Evolutionary conservation across 2,329 filamentous ascomycete genomes (phyloP), one percentile per base, ranked within the genome.

Genomic region (Neonectria magnoliae): DNA sequence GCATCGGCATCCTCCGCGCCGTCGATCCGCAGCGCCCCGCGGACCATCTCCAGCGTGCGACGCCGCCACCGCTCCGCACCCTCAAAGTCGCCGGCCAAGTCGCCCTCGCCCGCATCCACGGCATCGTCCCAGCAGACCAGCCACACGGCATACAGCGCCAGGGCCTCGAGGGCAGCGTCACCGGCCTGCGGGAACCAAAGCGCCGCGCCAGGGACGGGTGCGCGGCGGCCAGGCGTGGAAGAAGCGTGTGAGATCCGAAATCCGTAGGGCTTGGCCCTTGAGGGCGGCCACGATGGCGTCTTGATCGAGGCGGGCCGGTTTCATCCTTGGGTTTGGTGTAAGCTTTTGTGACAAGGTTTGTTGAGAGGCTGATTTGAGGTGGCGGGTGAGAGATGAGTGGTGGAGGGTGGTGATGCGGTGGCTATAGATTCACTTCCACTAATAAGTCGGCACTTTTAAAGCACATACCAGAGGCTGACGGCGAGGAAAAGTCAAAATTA

Each of bases 41-140:
- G 62, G 2, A 71, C 42, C n/a, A 73, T 53, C 1, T 48, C 20
- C 16, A 74, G 58, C 4, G 76, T 76, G 52, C 60, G 62, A 4
- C 22, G 27, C 42, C 76, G 71, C 71, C 70, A 75, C 3, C 45
- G 55, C 51, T 77, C 70, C 7, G 75, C 76, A 1, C 55, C 44
- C 5, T 58, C 59, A 38, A 75, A 73, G 50, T 79, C 71, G 5
- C 48, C 63, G 47, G 71, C 71, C 52, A 78, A 53, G 31, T 74
- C 73, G 16, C 69, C 67, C 65, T 76, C 74, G 45, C 71, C 70
- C 16, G 71, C 67, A 57, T 79, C 77, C 11, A 78, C 70, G 16
- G 69, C 69, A 44, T 79, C 77, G 22, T 78, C 76, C 77, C 77
- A 79, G 58, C 74, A 75, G 16, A 79, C 65, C 16, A 78, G 45